A percentile compares a stretch with the other conserved stretches of the same genome.
These are phyloP conservation scores for Microthlaspi erraticum DNA, from an alignment of 345 rosid genomes.

Conservation along the genomic window DNA sequence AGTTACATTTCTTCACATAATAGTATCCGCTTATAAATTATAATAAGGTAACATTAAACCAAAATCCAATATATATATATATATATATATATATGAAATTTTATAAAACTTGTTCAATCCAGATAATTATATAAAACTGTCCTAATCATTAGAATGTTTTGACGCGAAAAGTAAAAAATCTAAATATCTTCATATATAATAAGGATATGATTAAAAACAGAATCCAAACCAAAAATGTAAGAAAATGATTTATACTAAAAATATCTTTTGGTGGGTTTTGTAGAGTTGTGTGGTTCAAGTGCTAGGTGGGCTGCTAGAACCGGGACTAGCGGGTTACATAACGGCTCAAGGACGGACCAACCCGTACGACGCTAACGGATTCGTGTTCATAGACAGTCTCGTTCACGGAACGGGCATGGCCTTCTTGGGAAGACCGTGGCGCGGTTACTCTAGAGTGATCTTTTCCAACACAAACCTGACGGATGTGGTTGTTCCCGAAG, in stretches of 20 bases:
- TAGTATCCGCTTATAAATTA: background rate
- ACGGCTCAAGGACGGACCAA: slow-evolving; percentile 61
- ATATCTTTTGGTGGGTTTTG: background rate
- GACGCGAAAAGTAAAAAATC: too few species aligned
- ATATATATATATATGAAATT: too few species aligned
- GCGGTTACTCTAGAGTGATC: slow-evolving; percentile 58
- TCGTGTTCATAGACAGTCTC: slow-evolving; percentile 50
- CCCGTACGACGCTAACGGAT: slow-evolving; percentile 48
- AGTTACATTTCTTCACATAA: slow-evolving; percentile 24
- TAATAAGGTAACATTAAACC: background rate
- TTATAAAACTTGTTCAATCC: background rate
- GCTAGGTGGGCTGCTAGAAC: slow-evolving; percentile 45
- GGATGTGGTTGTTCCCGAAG: slow-evolving; percentile 45
- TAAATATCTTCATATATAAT: too few species aligned
- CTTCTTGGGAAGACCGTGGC: slow-evolving; percentile 63
- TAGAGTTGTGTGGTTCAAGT: slow-evolving; percentile 60
- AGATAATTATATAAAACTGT: background rate
- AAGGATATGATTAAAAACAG: background rate
- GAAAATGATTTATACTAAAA: background rate
- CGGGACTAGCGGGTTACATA: slow-evolving; percentile 47
- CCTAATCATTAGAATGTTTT: background rate
- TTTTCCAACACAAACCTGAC: slow-evolving; percentile 43
- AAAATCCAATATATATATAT: too few species aligned
- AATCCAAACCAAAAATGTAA: background rate
- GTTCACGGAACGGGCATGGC: slow-evolving; percentile 43